Evolutionary conservation across 2,329 filamentous ascomycete genomes (phyloP).

Genomic region (Colletotrichum somersetense): DNA sequence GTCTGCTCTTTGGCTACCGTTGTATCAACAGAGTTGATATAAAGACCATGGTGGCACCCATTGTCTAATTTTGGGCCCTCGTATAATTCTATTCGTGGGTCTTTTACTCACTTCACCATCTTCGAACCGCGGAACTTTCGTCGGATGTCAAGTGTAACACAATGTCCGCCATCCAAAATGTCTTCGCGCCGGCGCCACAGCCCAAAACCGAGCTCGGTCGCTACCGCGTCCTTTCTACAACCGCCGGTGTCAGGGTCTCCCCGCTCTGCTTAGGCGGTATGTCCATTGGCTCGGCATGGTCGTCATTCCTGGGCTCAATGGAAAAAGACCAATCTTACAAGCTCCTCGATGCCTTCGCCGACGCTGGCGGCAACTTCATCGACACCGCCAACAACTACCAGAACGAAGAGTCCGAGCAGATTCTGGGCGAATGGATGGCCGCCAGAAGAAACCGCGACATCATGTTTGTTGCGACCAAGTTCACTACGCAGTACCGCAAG

Average conservation of each 20-base stretch:
- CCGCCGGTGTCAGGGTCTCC: constrained; percentile 64
- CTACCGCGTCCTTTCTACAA: constrained; percentile 64
- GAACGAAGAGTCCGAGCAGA: constrained; percentile 67
- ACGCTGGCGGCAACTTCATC: constrained; percentile 75
- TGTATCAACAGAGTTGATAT: constrained; percentile 15
- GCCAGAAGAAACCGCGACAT: constrained; percentile 63
- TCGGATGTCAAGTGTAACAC: not conserved
- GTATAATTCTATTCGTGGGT: not conserved
- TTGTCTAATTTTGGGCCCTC: not conserved
- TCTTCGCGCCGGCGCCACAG: constrained; percentile 49
- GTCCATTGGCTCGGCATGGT: constrained; percentile 63
- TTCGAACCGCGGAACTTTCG: not conserved
- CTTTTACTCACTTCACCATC: not conserved
- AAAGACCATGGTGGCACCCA: constrained; percentile 11
- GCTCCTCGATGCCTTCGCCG: constrained; percentile 69
- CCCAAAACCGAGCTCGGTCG: constrained; percentile 65
- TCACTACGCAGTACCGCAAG: constrained; percentile 61
- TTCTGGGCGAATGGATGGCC: constrained; percentile 70
- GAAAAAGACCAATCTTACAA: constrained; percentile 66
- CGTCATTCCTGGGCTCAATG: constrained; percentile 62
- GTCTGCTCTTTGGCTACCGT: not conserved
- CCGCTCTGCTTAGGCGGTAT: constrained; percentile 67
- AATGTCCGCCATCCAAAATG: constrained; percentile 26
- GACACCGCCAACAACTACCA: constrained; percentile 74
- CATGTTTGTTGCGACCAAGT: constrained; percentile 69